Evolutionary conservation across 1,284 basidiomycete species (phyloP).

Genomic region (Xerocomus nothofagi): DNA sequence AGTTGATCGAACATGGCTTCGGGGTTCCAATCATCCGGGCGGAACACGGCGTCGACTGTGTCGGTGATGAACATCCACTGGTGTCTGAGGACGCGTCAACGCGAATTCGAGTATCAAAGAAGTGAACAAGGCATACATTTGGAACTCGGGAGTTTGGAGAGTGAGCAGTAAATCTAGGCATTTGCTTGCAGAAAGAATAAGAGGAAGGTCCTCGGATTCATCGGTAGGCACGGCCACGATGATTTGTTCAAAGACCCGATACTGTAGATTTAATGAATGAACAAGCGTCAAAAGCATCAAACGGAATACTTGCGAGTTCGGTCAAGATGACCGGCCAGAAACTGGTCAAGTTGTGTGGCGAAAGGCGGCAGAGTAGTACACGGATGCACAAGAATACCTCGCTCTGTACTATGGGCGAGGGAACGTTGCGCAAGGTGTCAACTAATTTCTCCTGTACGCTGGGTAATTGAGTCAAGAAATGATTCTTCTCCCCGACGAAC

Average conservation of each 20-base stretch:
- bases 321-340: conserved; percentile 97
- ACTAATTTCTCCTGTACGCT: conserved; percentile 96
- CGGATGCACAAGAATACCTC: conserved; percentile 95
- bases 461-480: conserved; percentile 88
- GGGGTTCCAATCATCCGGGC: conserved; percentile 79
- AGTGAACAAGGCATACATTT: conserved; percentile 64
- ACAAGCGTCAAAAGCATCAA: not conserved
- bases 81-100: conserved; percentile 60
- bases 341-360: conserved; percentile 87
- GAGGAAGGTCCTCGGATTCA: conserved; percentile 78
- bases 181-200: conserved; percentile 89
- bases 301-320: conserved; percentile 66
- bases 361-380: conserved; percentile 89
- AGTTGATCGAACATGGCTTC: conserved; percentile 91
- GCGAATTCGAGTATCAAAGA: not conserved
- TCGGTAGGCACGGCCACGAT: conserved; percentile 65
- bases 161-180: conserved; percentile 90
- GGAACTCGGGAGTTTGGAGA: conserved; percentile 96
- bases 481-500: conserved; percentile 85
- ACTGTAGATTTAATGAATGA: conserved; percentile 42
- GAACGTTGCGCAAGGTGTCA: conserved; percentile 82
- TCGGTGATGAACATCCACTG: conserved; percentile 99
- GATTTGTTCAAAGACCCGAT: conserved; percentile 73
- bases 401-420: conserved; percentile 85
- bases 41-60: conserved; percentile 93